Conservation (phyloP, 2,329 filamentous ascomycete species). For the Incumbomyces lentus region DNA sequence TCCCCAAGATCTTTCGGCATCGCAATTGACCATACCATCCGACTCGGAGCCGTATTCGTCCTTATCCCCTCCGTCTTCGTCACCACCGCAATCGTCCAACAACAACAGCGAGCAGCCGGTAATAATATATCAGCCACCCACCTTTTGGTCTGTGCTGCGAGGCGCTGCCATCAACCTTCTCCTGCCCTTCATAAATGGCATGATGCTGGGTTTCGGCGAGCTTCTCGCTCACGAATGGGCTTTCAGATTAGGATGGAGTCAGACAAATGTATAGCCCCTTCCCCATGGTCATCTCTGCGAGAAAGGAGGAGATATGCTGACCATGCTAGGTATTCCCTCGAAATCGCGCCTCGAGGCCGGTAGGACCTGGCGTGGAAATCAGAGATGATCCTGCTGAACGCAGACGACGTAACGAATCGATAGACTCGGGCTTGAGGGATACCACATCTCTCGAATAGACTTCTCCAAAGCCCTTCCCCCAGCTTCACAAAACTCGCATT, state of each 20-base stretch:
- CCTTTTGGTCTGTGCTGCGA: conserved; percentile 71
- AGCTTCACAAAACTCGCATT: no score
- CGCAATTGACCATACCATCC: conserved; percentile 32
- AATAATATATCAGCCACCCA: conserved; percentile 81
- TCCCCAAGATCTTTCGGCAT: conserved; percentile 20
- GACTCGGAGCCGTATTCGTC: conserved; percentile 39
- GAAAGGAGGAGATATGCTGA: conserved; percentile 2
- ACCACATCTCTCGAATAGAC: conserved; percentile 56
- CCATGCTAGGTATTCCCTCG: conserved; percentile 16
- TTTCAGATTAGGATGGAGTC: conserved; percentile 84
- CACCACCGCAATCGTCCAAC: conserved; percentile 29
- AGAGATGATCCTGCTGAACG: conserved; percentile 52
- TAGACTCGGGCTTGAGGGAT: conserved; percentile 47
- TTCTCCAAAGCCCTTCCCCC: no score
- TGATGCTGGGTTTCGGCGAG: conserved; percentile 98
- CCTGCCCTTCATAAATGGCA: conserved; percentile 87
- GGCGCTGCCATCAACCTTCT: conserved; percentile 93
- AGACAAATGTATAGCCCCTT: conserved; percentile 88
- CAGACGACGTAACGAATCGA: conserved; percentile 40
- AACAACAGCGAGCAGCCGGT: conserved; percentile 44
- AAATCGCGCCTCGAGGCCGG: conserved; percentile 37
- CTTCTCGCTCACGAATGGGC: conserved; percentile 93
- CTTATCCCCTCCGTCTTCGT: conserved; percentile 26
- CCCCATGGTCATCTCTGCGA: no score
- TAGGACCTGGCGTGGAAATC: conserved; percentile 76